Evolutionary conservation across 2,329 filamentous ascomycete species (phyloP).

Genomic region (Bipolaris sorokiniana): DNA sequence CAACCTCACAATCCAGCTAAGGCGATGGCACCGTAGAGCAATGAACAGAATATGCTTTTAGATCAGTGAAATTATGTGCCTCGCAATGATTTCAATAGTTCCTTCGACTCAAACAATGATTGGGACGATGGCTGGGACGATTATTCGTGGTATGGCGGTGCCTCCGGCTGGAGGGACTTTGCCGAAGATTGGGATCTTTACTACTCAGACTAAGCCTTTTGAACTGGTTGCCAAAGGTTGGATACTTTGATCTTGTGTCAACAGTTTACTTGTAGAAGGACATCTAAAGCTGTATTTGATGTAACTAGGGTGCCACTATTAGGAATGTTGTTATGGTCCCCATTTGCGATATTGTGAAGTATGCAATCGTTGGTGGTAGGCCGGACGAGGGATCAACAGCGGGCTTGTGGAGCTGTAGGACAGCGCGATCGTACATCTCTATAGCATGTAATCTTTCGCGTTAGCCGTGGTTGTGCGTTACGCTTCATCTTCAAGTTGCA

Average conservation of each 20-base stretch:
- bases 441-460: constrained; percentile 11
- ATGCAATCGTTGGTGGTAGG: too few species aligned
- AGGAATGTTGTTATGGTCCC: background rate
- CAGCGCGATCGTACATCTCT: constrained; percentile 13
- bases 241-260: background rate
- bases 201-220: constrained; percentile 1
- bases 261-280: background rate
- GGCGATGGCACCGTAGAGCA: constrained; percentile 26
- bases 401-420: constrained; percentile 12
- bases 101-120: background rate
- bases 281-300: background rate
- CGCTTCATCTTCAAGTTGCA: constrained; percentile 6
- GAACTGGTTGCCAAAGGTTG: background rate
- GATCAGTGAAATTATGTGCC: constrained; percentile 29
- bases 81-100: background rate
- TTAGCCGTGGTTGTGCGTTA: constrained; percentile 10
- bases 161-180: background rate
- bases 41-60: constrained; percentile 29
- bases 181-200: background rate
- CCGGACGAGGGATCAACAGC: too few species aligned
- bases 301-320: background rate
- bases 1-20: constrained; percentile 29
- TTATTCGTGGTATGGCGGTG: too few species aligned
- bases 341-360: background rate
- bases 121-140: background rate